Conservation (phyloP, 371 early-diverging fungal species). For the Mucor saturninus region DNA sequence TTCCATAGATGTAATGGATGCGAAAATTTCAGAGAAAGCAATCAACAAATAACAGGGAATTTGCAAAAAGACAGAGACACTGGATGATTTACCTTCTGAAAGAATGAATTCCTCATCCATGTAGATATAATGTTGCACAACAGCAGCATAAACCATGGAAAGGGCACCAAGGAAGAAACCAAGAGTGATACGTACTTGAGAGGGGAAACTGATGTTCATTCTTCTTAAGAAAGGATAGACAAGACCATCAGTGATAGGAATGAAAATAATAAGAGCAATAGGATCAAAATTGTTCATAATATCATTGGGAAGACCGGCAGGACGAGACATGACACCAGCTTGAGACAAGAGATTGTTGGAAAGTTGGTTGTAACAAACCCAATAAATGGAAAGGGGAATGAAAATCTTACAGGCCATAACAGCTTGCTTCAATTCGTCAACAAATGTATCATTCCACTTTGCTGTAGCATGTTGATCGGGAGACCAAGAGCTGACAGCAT, state of each 20-base stretch:
- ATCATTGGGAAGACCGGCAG: conserved; percentile 55
- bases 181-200: conserved; percentile 45
- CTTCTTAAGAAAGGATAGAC: conserved; percentile 69
- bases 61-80: conserved; percentile 66
- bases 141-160: conserved; percentile 71
- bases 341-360: conserved; percentile 73
- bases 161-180: conserved; percentile 67
- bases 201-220: conserved; percentile 30
- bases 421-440: conserved; percentile 65
- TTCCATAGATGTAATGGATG: conserved; percentile 74
- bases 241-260: conserved; percentile 69
- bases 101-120: conserved; percentile 31
- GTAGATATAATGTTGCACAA: conserved; percentile 73
- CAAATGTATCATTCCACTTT: conserved; percentile 68
- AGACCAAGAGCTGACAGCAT: conserved; percentile 53
- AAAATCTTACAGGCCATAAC: conserved; percentile 75
- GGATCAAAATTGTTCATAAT: conserved; percentile 73
- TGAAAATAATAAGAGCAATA: conserved; percentile 68
- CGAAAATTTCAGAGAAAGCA: conserved; percentile 71
- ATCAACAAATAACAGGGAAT: conserved; percentile 67
- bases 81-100: conserved; percentile 15
- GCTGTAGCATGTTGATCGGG: conserved; percentile 38
- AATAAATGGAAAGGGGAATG: conserved; percentile 69
- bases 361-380: conserved; percentile 78
- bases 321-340: conserved; percentile 65